Evolutionary conservation across 768 basidiomycete species (phyloP), one percentile per base, ranked within the genome.

Genomic region (Austroboletus eburneus): DNA sequence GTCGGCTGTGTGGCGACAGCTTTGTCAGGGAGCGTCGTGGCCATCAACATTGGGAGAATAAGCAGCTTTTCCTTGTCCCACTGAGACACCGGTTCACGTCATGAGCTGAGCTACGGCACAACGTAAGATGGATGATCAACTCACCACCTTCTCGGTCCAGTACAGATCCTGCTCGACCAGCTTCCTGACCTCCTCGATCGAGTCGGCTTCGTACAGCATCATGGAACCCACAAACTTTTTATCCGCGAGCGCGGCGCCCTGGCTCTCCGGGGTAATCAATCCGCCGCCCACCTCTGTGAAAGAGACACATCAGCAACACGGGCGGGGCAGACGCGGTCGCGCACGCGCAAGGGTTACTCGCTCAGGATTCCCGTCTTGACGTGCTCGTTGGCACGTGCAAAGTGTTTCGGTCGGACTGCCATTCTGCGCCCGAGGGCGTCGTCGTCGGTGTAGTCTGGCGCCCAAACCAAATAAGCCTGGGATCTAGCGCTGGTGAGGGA

Each of bases 151-250:
- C 48, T 54, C 52, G 4, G 55, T 64, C 59, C 69, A 77, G 48
- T 77, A 77, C 1, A 69, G n/a, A 46, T 78, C 76, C 33, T 50
- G 50, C 52, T 77, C 67, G 16, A 72, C 57, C 27, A 63, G 41
- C 62, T 75, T 64, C 39, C 62, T 62, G 39, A 70, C 68, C 3
- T 62, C 71, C 29, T 79, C 80, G 35, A 82, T 61, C 25, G 67
- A 74, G 42, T 74, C 73, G 2, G 78, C 78, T 55, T 83, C 73
- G 43, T 69, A 74, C 20, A 85, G 67, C 35, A 83, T 66, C 46
- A 72, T 63, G 0, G 80, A 84, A n/a, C 80, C 83, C 29, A 81
- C 64, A 65, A 86, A 72, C 59, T 79, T 82, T 62, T 73, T 78
- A 23, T 75, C 66, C 10, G 69, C 69, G 13, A 62, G 66, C 0